phyloP scores from a whole-genome alignment of 768 basidiomycete species.

The Auriscalpium vulgare region DNA sequence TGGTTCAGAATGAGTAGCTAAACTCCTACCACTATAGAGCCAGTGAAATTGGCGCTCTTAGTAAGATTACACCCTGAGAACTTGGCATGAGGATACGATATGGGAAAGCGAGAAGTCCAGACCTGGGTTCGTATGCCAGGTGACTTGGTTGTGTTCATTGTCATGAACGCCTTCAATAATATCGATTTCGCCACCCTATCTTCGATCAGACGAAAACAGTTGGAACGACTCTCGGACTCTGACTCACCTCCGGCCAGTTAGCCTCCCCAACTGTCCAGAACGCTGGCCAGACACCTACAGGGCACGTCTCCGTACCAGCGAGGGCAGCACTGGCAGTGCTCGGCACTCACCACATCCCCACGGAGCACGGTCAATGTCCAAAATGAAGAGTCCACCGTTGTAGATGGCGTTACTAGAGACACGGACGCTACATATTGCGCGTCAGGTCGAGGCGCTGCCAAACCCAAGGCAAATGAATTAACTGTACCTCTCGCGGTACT shows the following conservation, averaged over 20 bases:
- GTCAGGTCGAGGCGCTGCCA: not conserved
- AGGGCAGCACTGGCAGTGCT: not conserved
- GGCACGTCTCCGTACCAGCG: no score
- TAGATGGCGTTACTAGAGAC: slow-evolving; percentile 59
- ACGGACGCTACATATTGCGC: slow-evolving; percentile 58
- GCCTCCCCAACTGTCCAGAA: slow-evolving; percentile 65
- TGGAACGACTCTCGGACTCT: not conserved
- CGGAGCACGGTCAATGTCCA: slow-evolving; percentile 78
- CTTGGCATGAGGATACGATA: not conserved
- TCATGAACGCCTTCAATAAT: slow-evolving; percentile 83
- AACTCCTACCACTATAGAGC: slow-evolving; percentile 47
- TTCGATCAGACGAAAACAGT: slow-evolving; percentile 2
- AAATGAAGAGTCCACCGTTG: slow-evolving; percentile 74
- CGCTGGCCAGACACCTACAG: slow-evolving; percentile 71
- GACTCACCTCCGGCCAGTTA: slow-evolving; percentile 50
- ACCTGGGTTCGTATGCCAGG: slow-evolving; percentile 70
- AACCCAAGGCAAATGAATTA: not conserved
- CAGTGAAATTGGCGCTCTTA: slow-evolving; percentile 48
- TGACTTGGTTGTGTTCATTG: slow-evolving; percentile 77
- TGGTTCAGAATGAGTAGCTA: no score
- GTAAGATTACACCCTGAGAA: slow-evolving; percentile 50
- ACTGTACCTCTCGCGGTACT: slow-evolving; percentile 52
- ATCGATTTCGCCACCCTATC: slow-evolving; percentile 71
- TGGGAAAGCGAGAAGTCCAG: no score
- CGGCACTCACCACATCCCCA: slow-evolving; percentile 72